These are phyloP conservation scores for Fusarium sp. DNA, from an alignment of 2,329 filamentous ascomycete genomes.

Conservation along the genomic window DNA sequence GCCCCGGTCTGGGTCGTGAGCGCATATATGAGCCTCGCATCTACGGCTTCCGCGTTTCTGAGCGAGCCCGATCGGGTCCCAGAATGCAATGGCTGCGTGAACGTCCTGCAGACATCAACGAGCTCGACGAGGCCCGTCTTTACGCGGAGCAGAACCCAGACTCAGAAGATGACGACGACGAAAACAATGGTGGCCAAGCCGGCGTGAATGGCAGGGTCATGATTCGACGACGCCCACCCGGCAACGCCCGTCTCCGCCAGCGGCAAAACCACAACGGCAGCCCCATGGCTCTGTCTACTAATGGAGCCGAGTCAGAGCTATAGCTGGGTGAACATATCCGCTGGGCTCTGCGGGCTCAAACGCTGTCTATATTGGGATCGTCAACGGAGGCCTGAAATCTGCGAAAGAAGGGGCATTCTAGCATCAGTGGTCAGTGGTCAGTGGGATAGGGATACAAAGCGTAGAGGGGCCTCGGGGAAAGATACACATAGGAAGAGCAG, in stretches of 20 bases:
- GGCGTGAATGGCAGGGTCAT: constrained; percentile 53
- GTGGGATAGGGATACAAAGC: constrained; percentile 7
- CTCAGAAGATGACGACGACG: constrained; percentile 67
- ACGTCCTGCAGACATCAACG: constrained; percentile 79
- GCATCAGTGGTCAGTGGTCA: background rate
- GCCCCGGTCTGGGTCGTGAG: constrained; percentile 80
- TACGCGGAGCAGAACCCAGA: constrained; percentile 64
- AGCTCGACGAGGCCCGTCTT: constrained; percentile 80
- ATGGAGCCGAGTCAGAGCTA: constrained; percentile 67
- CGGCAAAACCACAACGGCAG: constrained; percentile 62
- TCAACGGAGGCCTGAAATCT: background rate
- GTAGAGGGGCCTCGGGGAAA: constrained; percentile 21
- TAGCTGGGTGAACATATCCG: constrained; percentile 40
- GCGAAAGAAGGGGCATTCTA: background rate
- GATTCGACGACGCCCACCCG: constrained; percentile 56
- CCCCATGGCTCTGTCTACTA: constrained; percentile 65
- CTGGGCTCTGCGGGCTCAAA: background rate
- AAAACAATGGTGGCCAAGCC: constrained; percentile 53
- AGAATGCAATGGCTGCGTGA: constrained; percentile 96
- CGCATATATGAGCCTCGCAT: constrained; percentile 95
- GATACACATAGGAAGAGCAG: constrained; percentile 10
- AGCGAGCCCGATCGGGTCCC: constrained; percentile 87
- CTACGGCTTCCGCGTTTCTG: constrained; percentile 95
- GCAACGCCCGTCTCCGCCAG: constrained; percentile 54
- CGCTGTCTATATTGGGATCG: background rate